Percentiles rank a stretch among this genome's conserved stretches.
phyloP scores from a whole-genome alignment of 768 basidiomycete species.

The Omphalotus guepiniiformis region DNA sequence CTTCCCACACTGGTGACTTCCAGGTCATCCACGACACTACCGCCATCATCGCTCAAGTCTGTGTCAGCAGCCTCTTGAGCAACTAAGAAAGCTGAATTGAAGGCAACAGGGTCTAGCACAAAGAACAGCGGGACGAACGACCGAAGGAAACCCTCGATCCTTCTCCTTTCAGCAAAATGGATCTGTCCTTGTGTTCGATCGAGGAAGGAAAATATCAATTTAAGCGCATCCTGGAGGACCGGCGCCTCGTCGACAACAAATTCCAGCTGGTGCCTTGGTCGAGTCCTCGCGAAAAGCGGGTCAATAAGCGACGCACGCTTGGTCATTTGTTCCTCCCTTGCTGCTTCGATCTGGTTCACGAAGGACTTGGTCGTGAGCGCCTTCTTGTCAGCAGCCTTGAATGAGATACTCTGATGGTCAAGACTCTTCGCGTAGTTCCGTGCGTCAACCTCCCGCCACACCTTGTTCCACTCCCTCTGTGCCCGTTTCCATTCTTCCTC shows the following conservation, averaged over 20 bases:
- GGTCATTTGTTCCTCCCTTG: conserved; percentile 77
- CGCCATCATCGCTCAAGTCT: conserved; percentile 44
- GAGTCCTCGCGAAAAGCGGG: conserved; percentile 53
- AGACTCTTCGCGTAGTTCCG: conserved; percentile 91
- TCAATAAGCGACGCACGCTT: conserved; percentile 61
- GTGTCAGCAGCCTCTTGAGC: conserved; percentile 51
- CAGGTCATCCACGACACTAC: conserved; percentile 20
- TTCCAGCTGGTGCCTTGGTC: conserved; percentile 75
- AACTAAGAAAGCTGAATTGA: conserved; percentile 66
- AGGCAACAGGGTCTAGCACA: conserved; percentile 64
- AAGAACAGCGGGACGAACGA: conserved; percentile 75
- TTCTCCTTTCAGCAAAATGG: conserved; percentile 63
- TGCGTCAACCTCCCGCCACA: conserved; percentile 96
- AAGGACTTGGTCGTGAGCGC: conserved; percentile 70
- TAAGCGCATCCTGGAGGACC: conserved; percentile 83
- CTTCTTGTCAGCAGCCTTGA: conserved; percentile 90
- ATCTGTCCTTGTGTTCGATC: conserved; percentile 84
- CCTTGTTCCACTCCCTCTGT: conserved; percentile 97
- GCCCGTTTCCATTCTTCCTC: conserved; percentile 99
- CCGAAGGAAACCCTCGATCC: conserved; percentile 80
- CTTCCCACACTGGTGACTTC: conserved; percentile 30
- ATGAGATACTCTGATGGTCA: conserved; percentile 89
- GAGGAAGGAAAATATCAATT: conserved; percentile 85
- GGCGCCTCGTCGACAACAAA: conserved; percentile 69
- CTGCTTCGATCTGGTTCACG: conserved; percentile 79